Conservation (phyloP, 208 protist species). For the Trypanosomatidae sp. region DNA sequence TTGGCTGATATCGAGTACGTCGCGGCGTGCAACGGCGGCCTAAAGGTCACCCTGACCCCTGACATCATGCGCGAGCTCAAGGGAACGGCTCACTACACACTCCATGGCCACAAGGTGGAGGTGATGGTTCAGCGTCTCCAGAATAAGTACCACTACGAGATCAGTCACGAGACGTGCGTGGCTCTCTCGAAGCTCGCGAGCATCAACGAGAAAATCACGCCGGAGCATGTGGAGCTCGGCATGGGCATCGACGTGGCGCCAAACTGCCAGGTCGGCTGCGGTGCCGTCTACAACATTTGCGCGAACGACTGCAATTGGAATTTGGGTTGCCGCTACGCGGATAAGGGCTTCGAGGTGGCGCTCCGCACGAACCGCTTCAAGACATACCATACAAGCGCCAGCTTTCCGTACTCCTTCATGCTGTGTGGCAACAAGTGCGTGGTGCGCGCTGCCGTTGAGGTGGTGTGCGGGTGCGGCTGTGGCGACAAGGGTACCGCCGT, state of each 20-base stretch:
- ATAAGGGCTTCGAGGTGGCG: slow-evolving; percentile 41
- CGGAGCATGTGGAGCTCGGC: slow-evolving; percentile 55
- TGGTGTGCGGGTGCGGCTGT: slow-evolving; percentile 32
- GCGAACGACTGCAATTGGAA: slow-evolving; percentile 71
- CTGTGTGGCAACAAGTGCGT: slow-evolving; percentile 34
- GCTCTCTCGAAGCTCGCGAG: slow-evolving; percentile 37
- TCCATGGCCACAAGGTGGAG: slow-evolving; percentile 69
- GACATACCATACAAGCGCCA: slow-evolving; percentile 50
- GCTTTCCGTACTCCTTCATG: slow-evolving; percentile 35
- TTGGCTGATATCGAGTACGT: slow-evolving; percentile 66
- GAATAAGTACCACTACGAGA: slow-evolving; percentile 50
- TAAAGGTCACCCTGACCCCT: slow-evolving; percentile 60
- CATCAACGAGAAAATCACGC: slow-evolving; percentile 72
- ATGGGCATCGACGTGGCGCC: slow-evolving; percentile 52
- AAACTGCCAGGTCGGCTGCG: slow-evolving; percentile 62
- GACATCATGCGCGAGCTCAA: slow-evolving; percentile 31
- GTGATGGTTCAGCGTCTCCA: slow-evolving; percentile 30
- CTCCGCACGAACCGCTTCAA: slow-evolving; percentile 54
- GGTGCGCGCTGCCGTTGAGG: slow-evolving; percentile 46
- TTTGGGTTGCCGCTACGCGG: slow-evolving; percentile 49
- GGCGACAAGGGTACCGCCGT: slow-evolving; percentile 28
- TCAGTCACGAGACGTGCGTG: slow-evolving; percentile 44
- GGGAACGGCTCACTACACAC: slow-evolving; percentile 40
- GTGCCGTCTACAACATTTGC: slow-evolving; percentile 49
- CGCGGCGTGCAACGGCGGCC: slow-evolving; percentile 35